phyloP scores from a whole-genome alignment of 306 rosid genomes.

The Prunus armeniaca region DNA sequence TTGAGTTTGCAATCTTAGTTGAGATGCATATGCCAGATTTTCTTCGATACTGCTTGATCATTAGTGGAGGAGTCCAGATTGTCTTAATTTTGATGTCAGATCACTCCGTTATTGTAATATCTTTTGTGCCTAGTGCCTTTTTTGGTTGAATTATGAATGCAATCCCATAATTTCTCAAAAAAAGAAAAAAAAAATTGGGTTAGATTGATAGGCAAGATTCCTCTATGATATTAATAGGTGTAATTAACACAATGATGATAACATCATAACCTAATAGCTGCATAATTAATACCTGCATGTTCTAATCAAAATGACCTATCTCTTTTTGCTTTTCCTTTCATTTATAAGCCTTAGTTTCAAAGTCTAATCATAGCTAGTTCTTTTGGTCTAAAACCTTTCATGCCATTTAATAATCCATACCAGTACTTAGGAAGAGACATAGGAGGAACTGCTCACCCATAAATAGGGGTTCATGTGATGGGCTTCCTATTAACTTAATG shows the following conservation, averaged over 20 bases:
- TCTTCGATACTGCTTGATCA: too few species aligned
- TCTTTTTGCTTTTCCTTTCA: background rate
- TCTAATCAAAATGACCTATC: background rate
- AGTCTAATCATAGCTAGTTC: background rate
- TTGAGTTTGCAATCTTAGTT: too few species aligned
- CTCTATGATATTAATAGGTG: background rate
- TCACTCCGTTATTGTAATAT: too few species aligned
- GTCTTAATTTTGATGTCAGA: too few species aligned
- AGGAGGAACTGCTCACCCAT: background rate
- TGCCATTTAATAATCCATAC: background rate
- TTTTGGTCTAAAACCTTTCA: background rate
- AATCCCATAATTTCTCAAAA: too few species aligned
- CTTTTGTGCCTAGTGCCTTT: too few species aligned
- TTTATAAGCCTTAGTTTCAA: conserved; percentile 1
- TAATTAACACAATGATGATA: background rate
- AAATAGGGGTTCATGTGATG: conserved; percentile 1
- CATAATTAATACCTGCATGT: background rate
- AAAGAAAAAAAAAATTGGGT: too few species aligned
- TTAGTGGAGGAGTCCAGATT: too few species aligned
- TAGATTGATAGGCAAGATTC: background rate
- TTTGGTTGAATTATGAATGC: too few species aligned
- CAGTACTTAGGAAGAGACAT: background rate
- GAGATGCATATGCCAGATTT: accelerated
- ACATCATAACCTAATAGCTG: background rate
- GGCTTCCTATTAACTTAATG: background rate